A percentile compares a stretch with the other conserved stretches of the same genome.
Evolutionary conservation across 1,284 basidiomycete genomes (phyloP).

Genomic region (Gomphus bonarii): DNA sequence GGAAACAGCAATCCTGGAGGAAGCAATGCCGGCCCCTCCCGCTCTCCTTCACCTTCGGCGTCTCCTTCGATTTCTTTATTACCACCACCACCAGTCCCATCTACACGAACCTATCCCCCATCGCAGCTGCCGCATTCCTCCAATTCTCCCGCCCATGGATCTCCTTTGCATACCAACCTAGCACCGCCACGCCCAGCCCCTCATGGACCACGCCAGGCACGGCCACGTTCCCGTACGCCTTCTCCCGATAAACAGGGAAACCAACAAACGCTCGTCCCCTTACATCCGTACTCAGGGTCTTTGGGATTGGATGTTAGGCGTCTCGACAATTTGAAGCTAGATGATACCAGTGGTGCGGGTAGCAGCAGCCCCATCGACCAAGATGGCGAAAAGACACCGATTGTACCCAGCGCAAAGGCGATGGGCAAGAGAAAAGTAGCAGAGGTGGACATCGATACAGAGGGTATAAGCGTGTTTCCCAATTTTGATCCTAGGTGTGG

Average conservation of each 20-base stretch:
- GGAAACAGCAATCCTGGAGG: slow-evolving; percentile 1
- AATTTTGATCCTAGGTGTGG: not conserved
- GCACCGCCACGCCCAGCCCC: slow-evolving; percentile 57
- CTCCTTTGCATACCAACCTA: slow-evolving; percentile 20
- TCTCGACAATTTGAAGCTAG: not conserved
- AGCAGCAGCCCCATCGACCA: slow-evolving; percentile 21
- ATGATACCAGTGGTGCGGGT: slow-evolving; percentile 14
- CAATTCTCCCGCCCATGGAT: slow-evolving; percentile 18
- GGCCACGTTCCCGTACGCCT: slow-evolving; percentile 39
- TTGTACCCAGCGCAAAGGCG: slow-evolving; percentile 61
- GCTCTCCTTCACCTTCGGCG: slow-evolving; percentile 29
- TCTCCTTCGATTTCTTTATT: slow-evolving; percentile 31
- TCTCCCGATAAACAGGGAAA: slow-evolving; percentile 29
- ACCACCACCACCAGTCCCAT: slow-evolving; percentile 22
- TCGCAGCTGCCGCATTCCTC: slow-evolving; percentile 2
- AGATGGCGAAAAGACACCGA: slow-evolving; percentile 17
- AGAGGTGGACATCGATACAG: slow-evolving; percentile 28
- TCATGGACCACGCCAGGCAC: slow-evolving; percentile 57
- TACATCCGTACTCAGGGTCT: not conserved
- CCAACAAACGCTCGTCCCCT: not conserved
- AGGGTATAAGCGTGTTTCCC: slow-evolving; percentile 30
- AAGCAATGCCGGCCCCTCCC: slow-evolving; percentile 21
- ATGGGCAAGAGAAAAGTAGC: slow-evolving; percentile 63
- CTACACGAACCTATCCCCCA: slow-evolving; percentile 13
- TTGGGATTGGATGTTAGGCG: slow-evolving; percentile 5